These are phyloP conservation scores for Rhizopogon sp. DNA, from an alignment of 768 basidiomycete species.

Conservation along the genomic window DNA sequence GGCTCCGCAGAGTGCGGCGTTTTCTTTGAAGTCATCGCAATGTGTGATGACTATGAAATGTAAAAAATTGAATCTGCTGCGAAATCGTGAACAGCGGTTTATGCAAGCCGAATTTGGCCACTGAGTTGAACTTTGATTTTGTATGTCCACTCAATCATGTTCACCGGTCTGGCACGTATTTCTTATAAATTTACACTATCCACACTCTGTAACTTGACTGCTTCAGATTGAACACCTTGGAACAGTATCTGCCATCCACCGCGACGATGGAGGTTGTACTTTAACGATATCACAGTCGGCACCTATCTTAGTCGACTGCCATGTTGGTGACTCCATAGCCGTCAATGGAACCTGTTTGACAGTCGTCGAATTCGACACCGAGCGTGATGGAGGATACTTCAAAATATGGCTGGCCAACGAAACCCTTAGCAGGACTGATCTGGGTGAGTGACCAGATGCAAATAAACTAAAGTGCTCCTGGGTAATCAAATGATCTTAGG, in stretches of 20 bases:
- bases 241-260: constrained; percentile 56
- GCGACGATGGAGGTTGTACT: constrained; percentile 74
- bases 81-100: not conserved
- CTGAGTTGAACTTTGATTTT: too few relatives aligned
- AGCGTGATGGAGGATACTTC: constrained; percentile 71
- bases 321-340: constrained; percentile 91
- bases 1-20: constrained; percentile 4
- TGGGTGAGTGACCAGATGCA: constrained; percentile 50
- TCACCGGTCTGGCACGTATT: constrained; percentile 68
- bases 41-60: not conserved
- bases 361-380: constrained; percentile 75
- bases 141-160: constrained; percentile 40
- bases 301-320: constrained; percentile 81
- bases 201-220: constrained; percentile 5
- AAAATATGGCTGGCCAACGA: constrained; percentile 95
- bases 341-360: constrained; percentile 89
- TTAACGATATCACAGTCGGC: constrained; percentile 69
- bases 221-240: constrained; percentile 87
- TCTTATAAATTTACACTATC: not conserved
- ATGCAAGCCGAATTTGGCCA: not conserved
- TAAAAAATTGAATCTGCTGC: not conserved
- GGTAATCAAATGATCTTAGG: constrained; percentile 39
- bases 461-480: not conserved
- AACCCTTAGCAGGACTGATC: constrained; percentile 84
- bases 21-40: constrained; percentile 1